phyloP scores from a whole-genome alignment of 805 yeast species.

The Suhomyces emberorum region DNA sequence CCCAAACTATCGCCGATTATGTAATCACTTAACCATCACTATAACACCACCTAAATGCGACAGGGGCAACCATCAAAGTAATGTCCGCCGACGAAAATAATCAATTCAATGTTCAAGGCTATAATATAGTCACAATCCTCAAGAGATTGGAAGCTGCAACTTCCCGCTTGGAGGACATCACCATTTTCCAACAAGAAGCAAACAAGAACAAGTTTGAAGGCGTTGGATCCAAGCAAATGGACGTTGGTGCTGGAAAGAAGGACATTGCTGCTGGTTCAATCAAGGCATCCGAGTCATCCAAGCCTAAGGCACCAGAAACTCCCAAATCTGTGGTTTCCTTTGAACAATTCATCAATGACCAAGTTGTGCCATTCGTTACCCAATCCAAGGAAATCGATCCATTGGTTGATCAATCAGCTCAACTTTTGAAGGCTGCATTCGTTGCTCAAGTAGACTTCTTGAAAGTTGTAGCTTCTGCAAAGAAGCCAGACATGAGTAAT shows the following conservation, averaged over 20 bases:
- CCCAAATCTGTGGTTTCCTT: conserved; percentile 51
- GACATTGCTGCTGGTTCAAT: conserved; percentile 1
- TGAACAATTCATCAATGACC: conserved; percentile 48
- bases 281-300: conserved; percentile 8
- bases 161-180: conserved; percentile 85
- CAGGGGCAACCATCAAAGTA: too few relatives aligned
- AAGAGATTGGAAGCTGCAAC: conserved; percentile 87
- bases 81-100: conserved; percentile 37
- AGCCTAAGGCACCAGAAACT: conserved; percentile 12
- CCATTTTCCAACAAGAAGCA: conserved; percentile 68
- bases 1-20: too few relatives aligned
- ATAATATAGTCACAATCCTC: conserved; percentile 73
- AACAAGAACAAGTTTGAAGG: conserved; percentile 17
- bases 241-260: conserved; percentile 1
- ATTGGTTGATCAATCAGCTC: conserved; percentile 55
- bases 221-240: background rate
- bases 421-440: conserved; percentile 50
- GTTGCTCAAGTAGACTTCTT: conserved; percentile 58
- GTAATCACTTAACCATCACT: too few relatives aligned
- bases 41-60: background rate
- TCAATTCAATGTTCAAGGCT: conserved; percentile 68
- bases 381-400: conserved; percentile 54
- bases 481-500: conserved; percentile 61
- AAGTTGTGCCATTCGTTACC: conserved; percentile 58
- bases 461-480: conserved; percentile 53